Base-by-base conservation (phyloP, 257 asterid genomes). In the Euphrasia confusa region DNA sequence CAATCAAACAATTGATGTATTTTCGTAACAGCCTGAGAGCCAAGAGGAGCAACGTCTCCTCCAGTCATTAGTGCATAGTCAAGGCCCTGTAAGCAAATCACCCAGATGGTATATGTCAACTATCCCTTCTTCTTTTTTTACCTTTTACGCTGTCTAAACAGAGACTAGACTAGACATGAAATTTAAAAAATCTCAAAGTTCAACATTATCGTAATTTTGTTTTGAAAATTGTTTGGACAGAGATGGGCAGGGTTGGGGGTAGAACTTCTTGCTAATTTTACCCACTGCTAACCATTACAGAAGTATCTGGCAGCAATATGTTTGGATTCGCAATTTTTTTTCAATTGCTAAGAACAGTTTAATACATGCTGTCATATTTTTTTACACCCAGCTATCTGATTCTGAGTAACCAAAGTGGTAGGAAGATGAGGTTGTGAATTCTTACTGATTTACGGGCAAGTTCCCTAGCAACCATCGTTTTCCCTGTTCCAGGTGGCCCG, bases 401-500 rank as follows among this genome's bases (percentile, higher is more conserved):
- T 37, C 11, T 65, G 27, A 59, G 44, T 21, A 35, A 66, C 62
- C 28, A 68, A 44, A 53, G 18, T 64, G 2, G 13, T 24, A 55
- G 27, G 32, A 54, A 18, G 68, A 61, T 37, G 45, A 71, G 63
- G 69, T 57, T 39, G 24, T 3, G 61, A 60, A 11, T n/a, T 61
- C 96, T 73, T 89, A 93, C 99, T 68, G 95, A 93, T 84, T 82
- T 89, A 52, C 72, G 91, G 47, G 99, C 99, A 73, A 93, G 95
- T 86, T 93, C 99, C 74, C 99, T 83, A 49, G 97, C 99, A 71
- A 88, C 99, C 96, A 93, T 85, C 8, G 99, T 93, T 78, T 93
- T 93, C 67, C 99, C 99, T 18, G 99, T 89, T 70, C 99, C 99
- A 27, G 97, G 99, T 60, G 96, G 95, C 60, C 99, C 99, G 70